Percentiles rank a stretch among this genome's conserved stretches.
Evolutionary conservation across 2,329 filamentous ascomycete genomes (phyloP).

Genomic region (Paecilomyces niveus): DNA sequence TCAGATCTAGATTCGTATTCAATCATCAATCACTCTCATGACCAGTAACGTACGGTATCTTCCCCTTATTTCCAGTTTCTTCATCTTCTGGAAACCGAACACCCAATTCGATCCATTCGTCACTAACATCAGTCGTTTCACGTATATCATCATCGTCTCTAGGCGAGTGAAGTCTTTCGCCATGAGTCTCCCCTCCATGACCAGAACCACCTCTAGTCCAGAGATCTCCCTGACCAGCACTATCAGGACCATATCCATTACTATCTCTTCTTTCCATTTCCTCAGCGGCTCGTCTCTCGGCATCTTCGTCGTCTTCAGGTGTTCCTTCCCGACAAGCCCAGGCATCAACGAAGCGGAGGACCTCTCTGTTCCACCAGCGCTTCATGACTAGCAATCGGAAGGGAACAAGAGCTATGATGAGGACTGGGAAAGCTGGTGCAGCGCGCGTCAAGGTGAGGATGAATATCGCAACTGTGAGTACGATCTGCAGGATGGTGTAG

Average conservation of each 20-base stretch:
- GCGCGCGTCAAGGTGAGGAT: constrained; percentile 56
- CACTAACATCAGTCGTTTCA: neutral
- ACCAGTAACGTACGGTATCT: neutral
- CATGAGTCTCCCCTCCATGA: neutral
- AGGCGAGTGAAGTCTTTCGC: neutral
- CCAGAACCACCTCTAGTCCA: neutral
- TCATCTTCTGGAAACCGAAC: neutral
- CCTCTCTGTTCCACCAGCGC: constrained; percentile 52
- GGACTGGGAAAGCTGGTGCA: constrained; percentile 56
- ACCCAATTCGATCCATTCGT: neutral
- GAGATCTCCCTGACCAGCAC: neutral
- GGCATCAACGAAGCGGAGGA: constrained; percentile 46
- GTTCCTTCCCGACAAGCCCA: constrained; percentile 47
- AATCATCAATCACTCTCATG: neutral
- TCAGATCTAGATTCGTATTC: neutral
- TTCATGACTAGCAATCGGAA: constrained; percentile 56
- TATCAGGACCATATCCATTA: neutral
- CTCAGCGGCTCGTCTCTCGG: constrained; percentile 4
- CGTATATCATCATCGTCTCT: neutral
- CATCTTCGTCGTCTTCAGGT: constrained; percentile 43
- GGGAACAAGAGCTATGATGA: constrained; percentile 59
- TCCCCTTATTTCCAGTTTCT: neutral
- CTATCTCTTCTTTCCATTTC: constrained; percentile 3
- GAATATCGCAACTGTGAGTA: constrained; percentile 55
- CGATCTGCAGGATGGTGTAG: constrained; percentile 53